Conservation (phyloP, 2,329 filamentous ascomycete genomes). For the Fusarium decemcellulare region DNA sequence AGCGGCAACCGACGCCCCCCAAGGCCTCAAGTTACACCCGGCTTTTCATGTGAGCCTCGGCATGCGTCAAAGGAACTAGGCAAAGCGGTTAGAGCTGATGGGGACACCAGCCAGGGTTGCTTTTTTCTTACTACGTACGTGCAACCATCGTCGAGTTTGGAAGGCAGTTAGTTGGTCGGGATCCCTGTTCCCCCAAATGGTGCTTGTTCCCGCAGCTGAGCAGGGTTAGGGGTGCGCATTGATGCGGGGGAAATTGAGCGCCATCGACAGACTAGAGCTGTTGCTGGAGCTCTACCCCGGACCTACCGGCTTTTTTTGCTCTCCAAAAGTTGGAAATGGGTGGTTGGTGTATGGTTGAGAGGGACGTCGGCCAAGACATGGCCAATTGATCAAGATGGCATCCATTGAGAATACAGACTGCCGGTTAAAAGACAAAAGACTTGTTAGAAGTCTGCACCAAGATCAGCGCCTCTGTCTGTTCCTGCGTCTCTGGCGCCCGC, state of each 20-base stretch:
- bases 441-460: no score
- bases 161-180: conserved; percentile 34
- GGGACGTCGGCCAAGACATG: not conserved
- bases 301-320: conserved; percentile 4
- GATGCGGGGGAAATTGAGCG: conserved; percentile 42
- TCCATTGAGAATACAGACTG: no score
- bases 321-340: conserved; percentile 1
- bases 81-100: conserved; percentile 17
- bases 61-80: conserved; percentile 34
- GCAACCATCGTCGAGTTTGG: conserved; percentile 30
- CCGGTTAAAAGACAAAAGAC: no score
- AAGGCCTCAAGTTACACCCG: not conserved
- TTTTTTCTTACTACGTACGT: no score
- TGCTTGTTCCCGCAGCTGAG: conserved; percentile 18
- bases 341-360: conserved; percentile 10
- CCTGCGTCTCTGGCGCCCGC: conserved; percentile 31
- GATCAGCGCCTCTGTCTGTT: conserved; percentile 18
- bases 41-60: conserved; percentile 42
- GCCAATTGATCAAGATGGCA: not conserved
- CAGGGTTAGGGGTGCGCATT: conserved; percentile 11
- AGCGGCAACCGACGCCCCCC: no score
- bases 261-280: conserved; percentile 18
- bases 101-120: not conserved
- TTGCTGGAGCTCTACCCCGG: conserved; percentile 29
- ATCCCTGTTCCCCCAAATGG: conserved; percentile 23